A percentile compares a stretch with the other conserved stretches of the same genome.
phyloP scores from a whole-genome alignment of 140 eudicot species.

The Cichorium intybus region DNA sequence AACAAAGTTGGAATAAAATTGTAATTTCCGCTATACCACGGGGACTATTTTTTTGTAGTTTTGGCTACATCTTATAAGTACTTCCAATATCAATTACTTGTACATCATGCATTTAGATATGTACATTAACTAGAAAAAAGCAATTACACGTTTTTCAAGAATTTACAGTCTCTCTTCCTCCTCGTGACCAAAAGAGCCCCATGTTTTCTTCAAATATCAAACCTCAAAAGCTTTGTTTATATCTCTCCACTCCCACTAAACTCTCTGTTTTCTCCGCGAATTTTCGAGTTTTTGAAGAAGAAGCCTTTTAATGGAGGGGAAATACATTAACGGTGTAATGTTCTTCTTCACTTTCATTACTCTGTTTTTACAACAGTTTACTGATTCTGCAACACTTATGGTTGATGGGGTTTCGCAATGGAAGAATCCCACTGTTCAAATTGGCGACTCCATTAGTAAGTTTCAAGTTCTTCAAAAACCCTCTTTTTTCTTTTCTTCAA shows the following conservation, averaged over 20 bases:
- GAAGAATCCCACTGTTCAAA: constrained; percentile 67
- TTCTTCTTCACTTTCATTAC: constrained; percentile 30
- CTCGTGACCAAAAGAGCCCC: background rate
- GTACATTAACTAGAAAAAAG: background rate
- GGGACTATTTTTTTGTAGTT: too few species aligned
- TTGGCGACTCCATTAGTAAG: constrained; percentile 92
- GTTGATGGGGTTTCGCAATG: constrained; percentile 89
- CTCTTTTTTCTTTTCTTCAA: background rate
- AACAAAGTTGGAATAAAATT: too few species aligned
- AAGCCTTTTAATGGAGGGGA: constrained; percentile 28
- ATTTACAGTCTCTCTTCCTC: constrained; percentile 12
- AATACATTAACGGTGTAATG: constrained; percentile 15
- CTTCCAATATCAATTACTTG: too few species aligned
- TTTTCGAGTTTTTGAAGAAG: constrained; percentile 1
- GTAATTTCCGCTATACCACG: too few species aligned
- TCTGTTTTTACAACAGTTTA: constrained; percentile 28
- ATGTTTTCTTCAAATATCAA: constrained; percentile 14
- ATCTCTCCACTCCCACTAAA: constrained; percentile 10
- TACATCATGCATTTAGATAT: background rate
- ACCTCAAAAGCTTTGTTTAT: constrained; percentile 16
- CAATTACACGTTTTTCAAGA: background rate
- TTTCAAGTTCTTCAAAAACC: constrained; percentile 13
- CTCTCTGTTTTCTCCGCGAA: constrained; percentile 15
- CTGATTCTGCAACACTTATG: constrained; percentile 60
- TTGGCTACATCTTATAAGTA: background rate